phyloP scores from a whole-genome alignment of 768 basidiomycete species.

The Russula sp. region DNA sequence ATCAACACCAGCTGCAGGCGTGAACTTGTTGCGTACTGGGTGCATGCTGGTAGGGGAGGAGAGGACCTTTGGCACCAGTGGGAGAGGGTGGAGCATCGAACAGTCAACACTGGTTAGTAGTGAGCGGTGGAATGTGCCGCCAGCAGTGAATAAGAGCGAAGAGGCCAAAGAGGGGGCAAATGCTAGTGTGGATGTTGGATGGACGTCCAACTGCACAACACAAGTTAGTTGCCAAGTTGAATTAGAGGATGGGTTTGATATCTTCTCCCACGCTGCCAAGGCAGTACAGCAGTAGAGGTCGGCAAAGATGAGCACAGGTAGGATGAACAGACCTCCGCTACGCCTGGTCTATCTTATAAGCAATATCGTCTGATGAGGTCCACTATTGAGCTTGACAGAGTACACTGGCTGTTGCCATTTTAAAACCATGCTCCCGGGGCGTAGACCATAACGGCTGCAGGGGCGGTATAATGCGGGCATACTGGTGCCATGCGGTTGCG shows the following conservation, averaged over 20 bases:
- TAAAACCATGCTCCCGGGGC: too few species aligned
- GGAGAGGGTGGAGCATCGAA: constrained; percentile 52
- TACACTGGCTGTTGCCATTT: too few species aligned
- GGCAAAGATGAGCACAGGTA: constrained; percentile 85
- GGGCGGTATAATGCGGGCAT: too few species aligned
- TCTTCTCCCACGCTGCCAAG: constrained; percentile 97
- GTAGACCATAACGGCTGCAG: too few species aligned
- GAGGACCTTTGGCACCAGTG: constrained; percentile 41
- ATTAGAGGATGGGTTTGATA: constrained; percentile 27
- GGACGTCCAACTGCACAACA: constrained; percentile 97
- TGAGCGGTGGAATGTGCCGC: constrained; percentile 30
- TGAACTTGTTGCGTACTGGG: constrained; percentile 82
- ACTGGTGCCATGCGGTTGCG: too few species aligned
- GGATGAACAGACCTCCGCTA: constrained; percentile 97
- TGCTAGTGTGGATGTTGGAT: constrained; percentile 63
- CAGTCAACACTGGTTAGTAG: constrained; percentile 42
- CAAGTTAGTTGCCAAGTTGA: too few species aligned
- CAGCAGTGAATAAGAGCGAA: constrained; percentile 62
- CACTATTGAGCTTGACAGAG: too few species aligned
- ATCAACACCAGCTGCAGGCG: constrained; percentile 87
- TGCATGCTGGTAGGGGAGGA: constrained; percentile 61
- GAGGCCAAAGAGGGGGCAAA: constrained; percentile 74
- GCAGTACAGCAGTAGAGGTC: constrained; percentile 79
- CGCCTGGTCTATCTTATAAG: too few species aligned
- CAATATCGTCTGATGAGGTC: too few species aligned